phyloP scores from a whole-genome alignment of 805 yeast genomes.

The Clavispora fructus region DNA sequence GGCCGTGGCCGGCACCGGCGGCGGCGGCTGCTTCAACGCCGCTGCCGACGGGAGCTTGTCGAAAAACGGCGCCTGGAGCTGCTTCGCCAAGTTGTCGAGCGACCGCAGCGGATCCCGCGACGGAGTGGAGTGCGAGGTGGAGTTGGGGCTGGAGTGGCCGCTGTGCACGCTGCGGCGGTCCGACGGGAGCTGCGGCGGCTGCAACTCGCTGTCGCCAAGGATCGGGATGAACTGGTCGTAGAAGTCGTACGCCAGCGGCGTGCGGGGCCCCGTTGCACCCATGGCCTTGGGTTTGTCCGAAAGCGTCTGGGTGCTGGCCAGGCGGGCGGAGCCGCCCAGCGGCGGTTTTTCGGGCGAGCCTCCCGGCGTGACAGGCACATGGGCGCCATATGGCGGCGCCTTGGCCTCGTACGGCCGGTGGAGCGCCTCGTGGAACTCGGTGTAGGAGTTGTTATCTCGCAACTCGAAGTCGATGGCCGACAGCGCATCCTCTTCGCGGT shows the following conservation, averaged over 20 bases:
- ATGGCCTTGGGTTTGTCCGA: background rate
- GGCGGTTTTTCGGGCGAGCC: slow-evolving; percentile 1
- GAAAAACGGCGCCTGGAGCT: slow-evolving; percentile 31
- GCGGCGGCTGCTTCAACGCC: slow-evolving; percentile 15
- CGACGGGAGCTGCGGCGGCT: slow-evolving; percentile 8
- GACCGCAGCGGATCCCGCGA: slow-evolving; percentile 9
- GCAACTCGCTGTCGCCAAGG: slow-evolving; percentile 14
- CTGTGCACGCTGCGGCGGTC: slow-evolving; percentile 10
- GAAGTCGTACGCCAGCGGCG: slow-evolving; percentile 34
- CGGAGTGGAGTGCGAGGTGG: slow-evolving; percentile 4
- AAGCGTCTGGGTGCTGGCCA: background rate
- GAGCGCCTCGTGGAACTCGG: slow-evolving; percentile 33
- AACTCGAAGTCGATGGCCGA: slow-evolving; percentile 31
- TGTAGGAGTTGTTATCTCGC: slow-evolving; percentile 31
- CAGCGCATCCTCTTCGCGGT: slow-evolving; percentile 27
- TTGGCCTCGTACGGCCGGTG: slow-evolving; percentile 19
- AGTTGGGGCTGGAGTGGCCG: background rate
- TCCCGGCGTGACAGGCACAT: background rate
- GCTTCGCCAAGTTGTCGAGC: slow-evolving; percentile 37
- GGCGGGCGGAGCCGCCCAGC: background rate
- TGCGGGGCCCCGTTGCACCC: background rate
- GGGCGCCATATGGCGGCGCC: slow-evolving; percentile 10
- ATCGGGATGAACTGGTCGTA: slow-evolving; percentile 40
- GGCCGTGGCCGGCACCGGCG: slow-evolving; percentile 2
- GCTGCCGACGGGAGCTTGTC: slow-evolving; percentile 36